phyloP scores from a whole-genome alignment of 1,139 yeast species.

The Candida sanyaensis region DNA sequence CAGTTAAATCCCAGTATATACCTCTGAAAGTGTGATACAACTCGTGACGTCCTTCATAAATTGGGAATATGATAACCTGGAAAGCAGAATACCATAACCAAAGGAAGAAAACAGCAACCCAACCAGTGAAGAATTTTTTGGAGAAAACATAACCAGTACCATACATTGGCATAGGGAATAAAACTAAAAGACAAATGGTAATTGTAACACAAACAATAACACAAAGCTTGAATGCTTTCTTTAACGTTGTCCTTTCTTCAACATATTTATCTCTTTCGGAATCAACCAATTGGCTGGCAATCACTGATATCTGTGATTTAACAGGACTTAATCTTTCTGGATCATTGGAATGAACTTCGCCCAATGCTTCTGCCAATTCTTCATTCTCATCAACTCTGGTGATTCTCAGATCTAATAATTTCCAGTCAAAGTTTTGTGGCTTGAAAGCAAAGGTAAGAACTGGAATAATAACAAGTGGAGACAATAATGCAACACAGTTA shows the following conservation, averaged over 20 bases:
- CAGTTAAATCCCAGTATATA: conserved; percentile 79
- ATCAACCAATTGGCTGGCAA: conserved; percentile 47
- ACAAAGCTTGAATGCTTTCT: conserved; percentile 56
- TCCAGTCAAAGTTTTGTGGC: conserved; percentile 78
- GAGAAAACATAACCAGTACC: conserved; percentile 74
- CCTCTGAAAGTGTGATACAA: conserved; percentile 68
- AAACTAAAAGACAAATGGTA: conserved; percentile 59
- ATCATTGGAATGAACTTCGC: conserved; percentile 27
- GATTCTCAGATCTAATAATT: conserved; percentile 50
- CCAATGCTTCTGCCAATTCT: conserved; percentile 46
- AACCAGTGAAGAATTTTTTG: conserved; percentile 74
- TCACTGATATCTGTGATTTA: conserved; percentile 35
- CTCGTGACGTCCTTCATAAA: conserved; percentile 68
- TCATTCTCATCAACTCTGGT: conserved; percentile 68
- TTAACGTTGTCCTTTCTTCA: conserved; percentile 47
- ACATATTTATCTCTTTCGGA: conserved; percentile 35
- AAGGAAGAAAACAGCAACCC: conserved; percentile 74
- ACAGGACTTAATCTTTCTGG: conserved; percentile 39
- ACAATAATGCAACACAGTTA: conserved; percentile 74
- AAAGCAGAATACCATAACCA: conserved; percentile 66
- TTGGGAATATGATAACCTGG: conserved; percentile 60
- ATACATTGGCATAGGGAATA: conserved; percentile 92
- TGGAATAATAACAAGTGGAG: conserved; percentile 73
- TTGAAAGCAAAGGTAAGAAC: conserved; percentile 62
- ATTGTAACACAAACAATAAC: conserved; percentile 55